Conservation (phyloP, 2,329 filamentous ascomycete species). For the Phoma herbarum region DNA sequence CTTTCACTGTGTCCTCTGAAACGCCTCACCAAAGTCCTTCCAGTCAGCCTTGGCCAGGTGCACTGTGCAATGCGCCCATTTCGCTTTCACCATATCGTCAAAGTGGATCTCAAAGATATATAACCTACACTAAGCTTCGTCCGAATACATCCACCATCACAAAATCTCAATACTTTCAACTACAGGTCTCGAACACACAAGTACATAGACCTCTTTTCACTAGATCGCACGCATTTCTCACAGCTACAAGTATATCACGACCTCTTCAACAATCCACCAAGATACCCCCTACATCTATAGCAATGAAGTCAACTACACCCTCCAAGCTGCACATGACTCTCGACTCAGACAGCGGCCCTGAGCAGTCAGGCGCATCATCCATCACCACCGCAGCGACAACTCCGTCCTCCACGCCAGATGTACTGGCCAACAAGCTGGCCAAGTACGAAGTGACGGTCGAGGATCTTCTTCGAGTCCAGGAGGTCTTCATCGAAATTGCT, state of each 20-base stretch:
- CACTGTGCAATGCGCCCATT: not conserved
- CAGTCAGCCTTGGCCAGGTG: not conserved
- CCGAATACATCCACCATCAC: not conserved
- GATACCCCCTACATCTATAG: not conserved
- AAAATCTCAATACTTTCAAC: not conserved
- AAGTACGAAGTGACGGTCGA: slow-evolving; percentile 29
- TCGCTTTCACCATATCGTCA: slow-evolving; percentile 4
- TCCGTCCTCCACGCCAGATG: slow-evolving; percentile 18
- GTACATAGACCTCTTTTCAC: not conserved
- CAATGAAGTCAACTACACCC: slow-evolving; percentile 1
- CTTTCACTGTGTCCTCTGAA: slow-evolving; percentile 6
- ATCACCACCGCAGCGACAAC: slow-evolving; percentile 20
- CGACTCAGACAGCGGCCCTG: slow-evolving; percentile 11
- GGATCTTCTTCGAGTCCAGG: slow-evolving; percentile 28
- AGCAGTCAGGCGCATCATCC: slow-evolving; percentile 12
- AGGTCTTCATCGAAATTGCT: slow-evolving; percentile 38
- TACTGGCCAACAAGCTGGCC: slow-evolving; percentile 24
- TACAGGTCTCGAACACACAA: not conserved
- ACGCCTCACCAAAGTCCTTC: not conserved
- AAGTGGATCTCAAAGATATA: slow-evolving; percentile 1
- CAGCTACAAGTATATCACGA: not conserved
- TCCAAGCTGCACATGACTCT: not conserved
- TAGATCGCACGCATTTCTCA: not conserved
- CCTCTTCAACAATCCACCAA: not conserved
- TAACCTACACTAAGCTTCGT: not conserved